Evolutionary conservation across 108 stramenopile genomes (phyloP).

Genomic region (Cyclotella cryptica): DNA sequence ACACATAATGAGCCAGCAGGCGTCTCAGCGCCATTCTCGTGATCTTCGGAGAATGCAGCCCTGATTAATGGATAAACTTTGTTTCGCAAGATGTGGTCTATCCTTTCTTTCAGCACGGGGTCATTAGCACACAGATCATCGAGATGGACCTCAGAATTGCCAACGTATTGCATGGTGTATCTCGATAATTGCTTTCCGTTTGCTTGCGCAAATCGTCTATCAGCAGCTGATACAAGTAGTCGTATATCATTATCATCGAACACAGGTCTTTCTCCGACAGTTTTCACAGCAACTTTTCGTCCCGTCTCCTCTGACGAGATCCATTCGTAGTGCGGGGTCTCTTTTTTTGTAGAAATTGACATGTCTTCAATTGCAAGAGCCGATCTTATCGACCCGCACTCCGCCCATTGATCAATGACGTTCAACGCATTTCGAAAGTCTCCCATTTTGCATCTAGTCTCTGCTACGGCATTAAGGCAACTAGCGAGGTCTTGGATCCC

Average conservation of each 20-base stretch:
- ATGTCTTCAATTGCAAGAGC: conserved; percentile 34
- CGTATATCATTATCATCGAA: conserved; percentile 41
- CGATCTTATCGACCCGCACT: conserved; percentile 44
- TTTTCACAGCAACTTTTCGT: conserved; percentile 33
- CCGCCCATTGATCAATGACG: conserved; percentile 47
- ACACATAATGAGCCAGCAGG: conserved; percentile 52
- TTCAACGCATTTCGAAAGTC: conserved; percentile 40
- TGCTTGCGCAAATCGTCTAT: conserved; percentile 44
- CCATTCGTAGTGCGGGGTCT: conserved; percentile 44
- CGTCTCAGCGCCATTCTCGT: conserved; percentile 10
- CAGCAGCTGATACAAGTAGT: conserved; percentile 38
- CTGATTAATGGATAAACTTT: conserved; percentile 70
- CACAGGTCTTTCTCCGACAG: conserved; percentile 32
- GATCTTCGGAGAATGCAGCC: conserved; percentile 51
- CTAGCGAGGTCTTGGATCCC: conserved; percentile 42
- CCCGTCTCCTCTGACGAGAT: conserved; percentile 11
- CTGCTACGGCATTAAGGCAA: conserved; percentile 40
- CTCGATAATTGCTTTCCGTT: conserved; percentile 41
- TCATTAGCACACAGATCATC: conserved; percentile 46
- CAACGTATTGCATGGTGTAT: conserved; percentile 54
- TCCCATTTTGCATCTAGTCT: conserved; percentile 41
- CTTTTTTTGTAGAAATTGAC: conserved; percentile 1
- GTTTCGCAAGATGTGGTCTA: conserved; percentile 41
- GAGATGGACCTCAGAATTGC: conserved; percentile 48
- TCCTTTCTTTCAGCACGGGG: conserved; percentile 34